Base-by-base conservation (phyloP, 1,284 basidiomycete species). In the Apiotrichum sp. region DNA sequence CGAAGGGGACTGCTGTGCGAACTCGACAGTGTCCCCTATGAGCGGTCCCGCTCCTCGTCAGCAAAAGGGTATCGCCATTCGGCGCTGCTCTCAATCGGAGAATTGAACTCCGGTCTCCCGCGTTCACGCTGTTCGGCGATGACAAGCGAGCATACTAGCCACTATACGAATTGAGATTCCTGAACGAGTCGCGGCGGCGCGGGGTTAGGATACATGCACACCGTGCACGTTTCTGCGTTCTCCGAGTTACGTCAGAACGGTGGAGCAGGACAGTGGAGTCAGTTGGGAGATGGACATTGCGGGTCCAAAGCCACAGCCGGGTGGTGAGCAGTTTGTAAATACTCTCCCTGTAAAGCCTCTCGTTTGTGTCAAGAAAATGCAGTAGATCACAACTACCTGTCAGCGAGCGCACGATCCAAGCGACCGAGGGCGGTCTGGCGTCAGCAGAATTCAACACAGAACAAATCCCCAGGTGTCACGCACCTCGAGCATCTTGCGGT, bases 401-500 rank as follows among this genome's bases (percentile, higher is more conserved):
- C 16, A 4, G 42, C 42, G 16, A 43, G 42, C 4, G 42, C 42
- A 22, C 42, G 42, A 22, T 43, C 42, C 16, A 43, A 22, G 42
- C 42, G 42, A 3, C 6, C 42, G 6, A 43, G 42, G 4, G 42
- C 42, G 6, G 42, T 43, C 42, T 43, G 42, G n/a, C 6, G 42
- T 43, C 10, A 43, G 42, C 16, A 10, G 9, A 6, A 13, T 8
- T 14, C 13, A 43, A 22, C 16, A 8, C 14, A 9, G 16, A 8
- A 43, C 36, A 38, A 8, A 38, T 38, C 13, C 36, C 13, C 36
- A 38, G 22, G 22, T 22, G 36, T 13, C 36, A 41, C 40, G 8
- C n/a, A 41, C 40, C 33, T 55, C 50, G 13, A 61, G 45, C 13
- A 35, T 40, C 10, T 36, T 2, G 3, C 53, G 53, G 32, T 47